phyloP scores from a whole-genome alignment of 2,329 filamentous ascomycete genomes.

The Arthroderma sp. region DNA sequence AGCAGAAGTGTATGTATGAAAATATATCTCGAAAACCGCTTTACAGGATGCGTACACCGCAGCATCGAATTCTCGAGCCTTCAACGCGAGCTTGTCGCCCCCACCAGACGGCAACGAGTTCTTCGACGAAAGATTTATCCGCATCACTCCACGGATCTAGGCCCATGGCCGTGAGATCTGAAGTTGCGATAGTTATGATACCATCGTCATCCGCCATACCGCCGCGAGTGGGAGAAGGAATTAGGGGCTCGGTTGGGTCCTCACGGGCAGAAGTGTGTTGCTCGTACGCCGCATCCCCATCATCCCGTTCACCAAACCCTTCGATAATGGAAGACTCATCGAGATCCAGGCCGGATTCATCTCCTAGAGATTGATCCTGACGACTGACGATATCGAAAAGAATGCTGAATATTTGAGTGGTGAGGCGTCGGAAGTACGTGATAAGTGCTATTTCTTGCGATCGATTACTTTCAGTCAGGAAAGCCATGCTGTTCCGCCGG shows the following conservation, averaged over 20 bases:
- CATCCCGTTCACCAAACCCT: conserved; percentile 10
- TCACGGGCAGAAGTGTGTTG: conserved; percentile 4
- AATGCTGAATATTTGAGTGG: conserved; percentile 33
- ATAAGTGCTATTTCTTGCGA: conserved; percentile 36
- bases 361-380: conserved; percentile 18
- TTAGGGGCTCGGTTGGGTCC: conserved; percentile 8
- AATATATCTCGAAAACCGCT: too few relatives aligned
- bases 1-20: too few relatives aligned
- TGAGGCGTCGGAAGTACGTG: conserved; percentile 38
- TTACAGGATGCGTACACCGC: conserved; percentile 34
- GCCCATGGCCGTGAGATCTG: conserved; percentile 37
- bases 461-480: conserved; percentile 19
- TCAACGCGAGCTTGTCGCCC: conserved; percentile 30
- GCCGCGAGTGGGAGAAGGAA: conserved; percentile 7
- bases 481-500: conserved; percentile 17
- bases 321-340: neutral
- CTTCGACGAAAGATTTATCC: conserved; percentile 33
- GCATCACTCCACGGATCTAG: conserved; percentile 37
- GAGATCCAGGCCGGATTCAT: conserved; percentile 5
- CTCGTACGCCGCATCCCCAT: conserved; percentile 11
- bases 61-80: conserved; percentile 33
- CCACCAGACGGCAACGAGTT: conserved; percentile 36
- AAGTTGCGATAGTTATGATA: conserved; percentile 26
- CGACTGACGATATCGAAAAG: conserved; percentile 31
- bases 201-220: conserved; percentile 14